These are phyloP conservation scores for Colletotrichum sp. DNA, from an alignment of 2,329 filamentous ascomycete species.

Conservation along the genomic window DNA sequence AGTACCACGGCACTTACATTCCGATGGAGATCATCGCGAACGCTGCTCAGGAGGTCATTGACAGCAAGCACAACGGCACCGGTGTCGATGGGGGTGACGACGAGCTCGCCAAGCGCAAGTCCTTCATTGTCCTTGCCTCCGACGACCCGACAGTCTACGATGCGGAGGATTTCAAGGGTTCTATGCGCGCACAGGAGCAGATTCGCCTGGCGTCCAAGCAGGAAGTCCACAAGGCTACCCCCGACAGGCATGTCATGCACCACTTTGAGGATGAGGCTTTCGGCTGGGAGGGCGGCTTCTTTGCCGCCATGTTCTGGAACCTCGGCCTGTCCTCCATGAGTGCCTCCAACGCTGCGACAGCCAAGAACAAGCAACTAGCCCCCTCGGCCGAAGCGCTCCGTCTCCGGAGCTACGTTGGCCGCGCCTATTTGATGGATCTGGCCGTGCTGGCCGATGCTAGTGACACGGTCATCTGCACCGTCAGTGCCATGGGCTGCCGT, in stretches of 20 bases:
- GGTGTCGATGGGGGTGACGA: slow-evolving; percentile 37
- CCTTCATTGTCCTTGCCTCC: slow-evolving; percentile 71
- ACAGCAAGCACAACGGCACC: slow-evolving; percentile 50
- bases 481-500: slow-evolving; percentile 75
- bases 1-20: slow-evolving; percentile 80
- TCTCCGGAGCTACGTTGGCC: slow-evolving; percentile 74
- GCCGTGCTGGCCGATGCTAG: slow-evolving; percentile 72
- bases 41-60: slow-evolving; percentile 60
- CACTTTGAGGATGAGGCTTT: slow-evolving; percentile 77
- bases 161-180: slow-evolving; percentile 63
- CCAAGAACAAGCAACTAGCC: slow-evolving; percentile 33
- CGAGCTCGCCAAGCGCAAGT: slow-evolving; percentile 39
- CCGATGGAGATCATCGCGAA: slow-evolving; percentile 73
- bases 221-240: slow-evolving; percentile 42
- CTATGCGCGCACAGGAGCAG: slow-evolving; percentile 72
- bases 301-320: slow-evolving; percentile 80
- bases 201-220: slow-evolving; percentile 76
- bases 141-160: slow-evolving; percentile 81
- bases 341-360: slow-evolving; percentile 38
- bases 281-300: slow-evolving; percentile 91
- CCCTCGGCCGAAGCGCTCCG: slow-evolving; percentile 62
- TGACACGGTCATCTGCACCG: slow-evolving; percentile 77
- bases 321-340: slow-evolving; percentile 59
- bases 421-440: slow-evolving; percentile 84
- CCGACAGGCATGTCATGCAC: slow-evolving; percentile 57